Conservation (phyloP, 108 stramenopile genomes). For the Fragilaria crotonensis region DNA sequence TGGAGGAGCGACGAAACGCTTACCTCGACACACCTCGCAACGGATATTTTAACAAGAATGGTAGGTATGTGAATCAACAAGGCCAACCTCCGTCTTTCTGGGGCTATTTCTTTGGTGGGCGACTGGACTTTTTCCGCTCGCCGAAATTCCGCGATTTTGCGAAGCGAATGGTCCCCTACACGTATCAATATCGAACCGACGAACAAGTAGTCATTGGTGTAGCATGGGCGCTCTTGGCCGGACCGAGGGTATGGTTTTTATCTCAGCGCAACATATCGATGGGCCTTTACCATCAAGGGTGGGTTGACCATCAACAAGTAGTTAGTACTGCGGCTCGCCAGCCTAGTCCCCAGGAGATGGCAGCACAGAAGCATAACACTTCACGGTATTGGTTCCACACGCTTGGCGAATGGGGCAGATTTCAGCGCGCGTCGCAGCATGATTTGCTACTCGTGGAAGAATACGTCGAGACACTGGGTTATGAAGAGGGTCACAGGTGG, state of each 20-base stretch:
- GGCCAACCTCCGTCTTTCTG: background rate
- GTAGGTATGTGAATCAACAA: background rate
- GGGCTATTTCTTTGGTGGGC: conserved; percentile 7
- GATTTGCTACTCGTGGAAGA: too few relatives aligned
- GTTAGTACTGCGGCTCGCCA: too few relatives aligned
- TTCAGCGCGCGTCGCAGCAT: too few relatives aligned
- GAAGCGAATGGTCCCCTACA: background rate
- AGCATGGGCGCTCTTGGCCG: conserved; percentile 9
- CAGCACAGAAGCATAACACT: too few relatives aligned
- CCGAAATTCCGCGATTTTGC: conserved; percentile 6
- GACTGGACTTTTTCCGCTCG: conserved; percentile 9
- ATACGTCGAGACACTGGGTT: too few relatives aligned
- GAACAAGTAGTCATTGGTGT: conserved; percentile 4
- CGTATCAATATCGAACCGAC: conserved; percentile 2
- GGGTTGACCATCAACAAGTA: conserved; percentile 8
- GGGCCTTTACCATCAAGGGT: conserved; percentile 14
- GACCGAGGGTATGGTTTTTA: conserved; percentile 8
- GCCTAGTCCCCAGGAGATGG: too few relatives aligned
- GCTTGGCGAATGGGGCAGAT: too few relatives aligned
- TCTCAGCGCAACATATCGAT: conserved; percentile 7
- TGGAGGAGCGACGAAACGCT: conserved; percentile 5
- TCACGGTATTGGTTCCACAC: too few relatives aligned
- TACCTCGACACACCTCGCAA: conserved; percentile 2
- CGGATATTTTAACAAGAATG: conserved; percentile 7
- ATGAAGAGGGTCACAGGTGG: too few relatives aligned